phyloP scores from a whole-genome alignment of 2,329 filamentous ascomycete species.

The Orbilia quercus region DNA sequence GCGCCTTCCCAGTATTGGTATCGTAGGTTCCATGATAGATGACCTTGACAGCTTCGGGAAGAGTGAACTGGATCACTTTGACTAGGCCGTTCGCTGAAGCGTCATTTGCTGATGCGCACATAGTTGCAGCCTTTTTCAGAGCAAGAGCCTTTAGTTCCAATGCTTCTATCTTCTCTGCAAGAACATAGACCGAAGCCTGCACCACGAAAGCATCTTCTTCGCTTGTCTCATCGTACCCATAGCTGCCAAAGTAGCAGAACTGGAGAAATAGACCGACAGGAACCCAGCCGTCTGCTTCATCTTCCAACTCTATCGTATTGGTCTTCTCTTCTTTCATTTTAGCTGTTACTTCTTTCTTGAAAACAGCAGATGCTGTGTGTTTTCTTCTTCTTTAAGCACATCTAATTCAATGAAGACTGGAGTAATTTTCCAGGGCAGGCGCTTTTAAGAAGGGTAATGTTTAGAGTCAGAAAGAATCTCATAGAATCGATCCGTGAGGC shows the following conservation, averaged over 20 bases:
- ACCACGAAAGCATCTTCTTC: slow-evolving; percentile 39
- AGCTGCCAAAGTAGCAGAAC: slow-evolving; percentile 42
- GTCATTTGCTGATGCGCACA: slow-evolving; percentile 11
- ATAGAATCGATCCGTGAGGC: too few relatives aligned
- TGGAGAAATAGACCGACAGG: slow-evolving; percentile 37
- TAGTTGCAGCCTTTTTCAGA: slow-evolving; percentile 28
- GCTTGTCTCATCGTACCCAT: slow-evolving; percentile 16
- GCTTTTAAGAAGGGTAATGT: too few relatives aligned
- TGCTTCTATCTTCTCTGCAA: slow-evolving; percentile 46
- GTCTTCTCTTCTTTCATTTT: slow-evolving; percentile 33
- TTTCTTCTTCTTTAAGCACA: too few relatives aligned
- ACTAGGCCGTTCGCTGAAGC: not conserved
- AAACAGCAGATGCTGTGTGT: slow-evolving; percentile 35
- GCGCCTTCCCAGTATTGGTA: slow-evolving; percentile 23
- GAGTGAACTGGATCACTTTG: slow-evolving; percentile 30
- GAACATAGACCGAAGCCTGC: slow-evolving; percentile 40
- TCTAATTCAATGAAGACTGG: too few relatives aligned
- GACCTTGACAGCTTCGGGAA: slow-evolving; percentile 30
- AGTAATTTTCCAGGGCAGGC: too few relatives aligned
- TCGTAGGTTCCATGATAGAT: slow-evolving; percentile 43
- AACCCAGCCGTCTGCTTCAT: not conserved
- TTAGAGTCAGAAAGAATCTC: too few relatives aligned
- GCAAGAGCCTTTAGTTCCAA: slow-evolving; percentile 36
- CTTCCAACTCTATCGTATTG: slow-evolving; percentile 24
- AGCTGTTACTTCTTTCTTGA: slow-evolving; percentile 24